Base-by-base conservation (phyloP, 768 basidiomycete genomes). In the Agrocybe pediades region DNA sequence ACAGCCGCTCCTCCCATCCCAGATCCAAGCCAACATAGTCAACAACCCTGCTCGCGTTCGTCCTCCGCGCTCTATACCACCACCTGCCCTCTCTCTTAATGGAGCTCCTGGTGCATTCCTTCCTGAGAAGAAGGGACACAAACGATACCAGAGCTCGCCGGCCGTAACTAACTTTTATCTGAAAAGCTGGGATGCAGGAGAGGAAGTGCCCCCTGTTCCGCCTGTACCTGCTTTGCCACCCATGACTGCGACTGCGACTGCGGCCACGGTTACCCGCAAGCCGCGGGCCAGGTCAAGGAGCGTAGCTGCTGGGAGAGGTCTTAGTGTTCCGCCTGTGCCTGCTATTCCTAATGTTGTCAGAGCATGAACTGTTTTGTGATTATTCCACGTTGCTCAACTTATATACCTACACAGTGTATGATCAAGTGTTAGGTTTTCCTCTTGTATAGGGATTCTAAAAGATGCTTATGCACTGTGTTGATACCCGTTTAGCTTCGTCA, bases 121-220 rank as follows among this genome's bases (percentile, higher is more conserved):
- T 9, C 45, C 44, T 15, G 39, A 20, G 3, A 49, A 39, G 45
- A 56, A 51, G 27, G 49, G 49, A 24, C 55, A 56, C 27, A 51
- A 41, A 39, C 42, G 55, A 17, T 56, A 56, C 21, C 50, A 56
- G 44, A 56, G 55, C 44, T 56, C 55, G 3, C 55, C 55, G 11
- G 55, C 55, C 3, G 55, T 51, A 9, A 11, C 49, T n/a, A 9
- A 56, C 33, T 56, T 56, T 6, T 26, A 46, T 9, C 25, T 36
- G 26, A 56, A 51, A 23, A 41, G 20, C 7, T 51, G 55, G 55
- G 40, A 51, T 13, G 41, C n/a, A 11, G 33, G 23, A n/a, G 45
- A 41, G 23, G 49, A 56, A 17, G 39, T 56, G 39, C 55, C 55
- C 6, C 55, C 55, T 19, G 33, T 56, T 27, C 55, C 55, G 5